Evolutionary conservation across 148 eudicot species (phyloP).

Genomic region (Camellia granthamiana): DNA sequence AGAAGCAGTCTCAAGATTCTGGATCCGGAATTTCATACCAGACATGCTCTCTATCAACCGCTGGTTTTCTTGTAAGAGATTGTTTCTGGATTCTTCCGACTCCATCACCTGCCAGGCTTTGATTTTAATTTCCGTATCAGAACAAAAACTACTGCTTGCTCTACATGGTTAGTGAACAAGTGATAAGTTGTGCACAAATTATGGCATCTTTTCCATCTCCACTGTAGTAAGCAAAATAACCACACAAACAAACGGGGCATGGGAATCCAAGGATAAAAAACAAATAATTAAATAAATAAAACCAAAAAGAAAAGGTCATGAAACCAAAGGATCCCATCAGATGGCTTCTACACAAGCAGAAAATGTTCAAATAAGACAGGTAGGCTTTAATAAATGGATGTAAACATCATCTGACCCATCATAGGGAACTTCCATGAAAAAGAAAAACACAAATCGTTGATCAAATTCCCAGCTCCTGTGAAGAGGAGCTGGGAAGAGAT

Average conservation of each 20-base stretch:
- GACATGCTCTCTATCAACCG: conserved; percentile 49
- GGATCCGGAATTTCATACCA: conserved; percentile 49
- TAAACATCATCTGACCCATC: too few relatives aligned
- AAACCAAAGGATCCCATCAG: not conserved
- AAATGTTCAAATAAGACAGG: not conserved
- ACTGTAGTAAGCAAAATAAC: not conserved
- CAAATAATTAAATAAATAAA: not conserved
- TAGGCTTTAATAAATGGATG: not conserved
- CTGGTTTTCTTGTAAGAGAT: conserved; percentile 53
- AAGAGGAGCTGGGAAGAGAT: too few relatives aligned
- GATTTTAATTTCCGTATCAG: conserved; percentile 57
- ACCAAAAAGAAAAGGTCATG: not conserved
- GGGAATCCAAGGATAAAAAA: not conserved
- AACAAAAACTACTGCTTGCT: conserved; percentile 20
- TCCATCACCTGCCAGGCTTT: conserved; percentile 81
- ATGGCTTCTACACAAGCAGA: not conserved
- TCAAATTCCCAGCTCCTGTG: too few relatives aligned
- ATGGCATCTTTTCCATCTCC: not conserved
- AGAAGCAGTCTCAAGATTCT: conserved; percentile 50
- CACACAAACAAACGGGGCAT: not conserved
- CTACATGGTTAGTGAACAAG: conserved; percentile 2
- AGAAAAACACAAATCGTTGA: not conserved
- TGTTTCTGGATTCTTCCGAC: conserved; percentile 57
- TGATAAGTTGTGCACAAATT: not conserved
- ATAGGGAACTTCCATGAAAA: not conserved